Percentiles rank a stretch among this genome's conserved stretches.
These are phyloP conservation scores for Heritiera fomes DNA, from an alignment of 345 rosid species.

Conservation along the genomic window DNA sequence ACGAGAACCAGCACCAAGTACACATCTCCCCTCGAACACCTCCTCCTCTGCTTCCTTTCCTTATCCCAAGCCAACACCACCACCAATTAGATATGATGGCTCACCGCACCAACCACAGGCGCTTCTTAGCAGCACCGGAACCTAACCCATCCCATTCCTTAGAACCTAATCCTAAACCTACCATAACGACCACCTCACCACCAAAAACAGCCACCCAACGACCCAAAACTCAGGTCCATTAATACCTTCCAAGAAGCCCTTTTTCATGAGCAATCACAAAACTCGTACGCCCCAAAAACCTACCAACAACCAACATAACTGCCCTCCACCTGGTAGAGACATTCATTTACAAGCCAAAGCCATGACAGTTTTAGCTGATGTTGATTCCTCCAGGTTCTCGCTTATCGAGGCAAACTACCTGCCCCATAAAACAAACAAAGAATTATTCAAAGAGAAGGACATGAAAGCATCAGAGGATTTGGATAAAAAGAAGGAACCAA, in stretches of 20 bases:
- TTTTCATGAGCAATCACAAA: constrained; percentile 16
- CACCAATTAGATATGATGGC: constrained; percentile 36
- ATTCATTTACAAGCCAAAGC: constrained; percentile 53
- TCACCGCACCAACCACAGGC: constrained; percentile 35
- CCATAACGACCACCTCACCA: not conserved
- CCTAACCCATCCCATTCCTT: not conserved
- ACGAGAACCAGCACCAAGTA: constrained; percentile 13
- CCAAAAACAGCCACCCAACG: not conserved
- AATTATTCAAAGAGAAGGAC: constrained; percentile 27
- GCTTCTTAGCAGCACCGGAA: constrained; percentile 17
- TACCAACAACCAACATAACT: not conserved
- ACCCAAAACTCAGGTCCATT: constrained; percentile 12
- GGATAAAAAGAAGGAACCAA: constrained; percentile 28
- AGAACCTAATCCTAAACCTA: not conserved
- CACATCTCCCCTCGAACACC: not conserved
- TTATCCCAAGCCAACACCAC: not conserved
- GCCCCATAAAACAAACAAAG: constrained; percentile 23
- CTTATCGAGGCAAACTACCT: constrained; percentile 25
- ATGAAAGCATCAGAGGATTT: constrained; percentile 29
- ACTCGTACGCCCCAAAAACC: not conserved
- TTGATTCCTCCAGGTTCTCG: constrained; percentile 36
- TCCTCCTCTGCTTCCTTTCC: not conserved
- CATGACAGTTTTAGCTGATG: constrained; percentile 53
- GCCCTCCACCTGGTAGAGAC: constrained; percentile 25
- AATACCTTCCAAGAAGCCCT: not conserved